Evolutionary conservation across 2,329 filamentous ascomycete species (phyloP).

Genomic region (Westerdykella aurantiaca): DNA sequence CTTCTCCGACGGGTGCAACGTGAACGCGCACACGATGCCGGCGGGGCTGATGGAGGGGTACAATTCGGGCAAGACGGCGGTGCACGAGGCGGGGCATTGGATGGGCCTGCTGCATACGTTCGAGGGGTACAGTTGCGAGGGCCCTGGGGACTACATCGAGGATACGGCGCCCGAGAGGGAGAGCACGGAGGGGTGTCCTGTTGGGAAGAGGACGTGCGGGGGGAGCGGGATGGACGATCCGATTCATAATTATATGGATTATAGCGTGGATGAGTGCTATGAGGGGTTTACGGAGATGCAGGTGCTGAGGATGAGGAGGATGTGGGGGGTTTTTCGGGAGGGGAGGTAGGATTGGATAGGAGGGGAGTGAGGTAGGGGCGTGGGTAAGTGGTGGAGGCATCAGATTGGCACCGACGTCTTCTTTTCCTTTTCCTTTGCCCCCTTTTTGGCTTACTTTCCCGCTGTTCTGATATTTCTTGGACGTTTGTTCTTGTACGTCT

Average conservation of each 20-base stretch:
- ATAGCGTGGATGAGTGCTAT: slow-evolving; percentile 52
- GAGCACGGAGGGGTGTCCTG: slow-evolving; percentile 53
- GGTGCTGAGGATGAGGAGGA: slow-evolving; percentile 29
- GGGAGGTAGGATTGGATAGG: not conserved
- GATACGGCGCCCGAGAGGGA: slow-evolving; percentile 40
- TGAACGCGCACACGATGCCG: slow-evolving; percentile 54
- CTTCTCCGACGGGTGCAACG: slow-evolving; percentile 51
- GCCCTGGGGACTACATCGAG: slow-evolving; percentile 41
- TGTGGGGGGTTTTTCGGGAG: not conserved
- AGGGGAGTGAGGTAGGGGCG: not conserved
- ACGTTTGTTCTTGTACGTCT: not conserved
- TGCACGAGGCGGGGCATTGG: slow-evolving; percentile 48
- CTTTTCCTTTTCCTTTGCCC: not conserved
- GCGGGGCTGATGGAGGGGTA: slow-evolving; percentile 47
- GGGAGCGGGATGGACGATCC: slow-evolving; percentile 39
- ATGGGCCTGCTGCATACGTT: slow-evolving; percentile 45
- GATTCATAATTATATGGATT: slow-evolving; percentile 58
- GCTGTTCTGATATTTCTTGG: not conserved
- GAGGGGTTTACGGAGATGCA: slow-evolving; percentile 48
- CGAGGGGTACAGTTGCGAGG: slow-evolving; percentile 42
- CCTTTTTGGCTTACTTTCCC: slow-evolving; percentile 1
- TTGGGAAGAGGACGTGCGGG: slow-evolving; percentile 47
- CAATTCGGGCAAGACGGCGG: slow-evolving; percentile 43
- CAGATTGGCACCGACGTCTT: not conserved
- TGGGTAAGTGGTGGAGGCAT: not conserved